Base-by-base conservation (phyloP, 2,329 filamentous ascomycete species). In the Colletotrichum horii region DNA sequence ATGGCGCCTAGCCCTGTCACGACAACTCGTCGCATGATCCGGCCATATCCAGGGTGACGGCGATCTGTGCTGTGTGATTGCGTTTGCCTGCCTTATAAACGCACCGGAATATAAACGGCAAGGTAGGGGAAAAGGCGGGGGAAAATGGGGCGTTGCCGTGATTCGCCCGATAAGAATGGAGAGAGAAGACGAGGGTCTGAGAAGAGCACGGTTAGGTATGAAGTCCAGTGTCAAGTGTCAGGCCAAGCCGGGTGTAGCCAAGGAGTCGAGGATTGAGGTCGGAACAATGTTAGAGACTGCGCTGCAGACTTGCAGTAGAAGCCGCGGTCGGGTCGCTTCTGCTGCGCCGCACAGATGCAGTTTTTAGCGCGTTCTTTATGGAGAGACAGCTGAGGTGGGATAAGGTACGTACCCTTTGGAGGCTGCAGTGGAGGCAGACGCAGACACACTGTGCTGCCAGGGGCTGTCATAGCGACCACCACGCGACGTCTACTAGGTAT, bases 1-100 rank as follows among this genome's bases (percentile, higher is more conserved):
- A 97, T 90, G 82, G 94, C 94, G 77, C 95, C 95, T 66, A 97
- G 88, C 81, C 95, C 95, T 69, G 95, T 97, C 82, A 97, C 93
- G 80, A 96, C 95, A 80, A 97, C 95, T 80, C 94, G 92, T 82
- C 92, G 90, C 89, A 92, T 92, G 78, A 80, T 84, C 79, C 74
- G 85, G 82, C 85, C 87, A 90, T 88, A 69, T 77, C 82, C 82
- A 62, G 67, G 67, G 38, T 56, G 30, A 52, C 38, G 16, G 30
- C 36, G 52, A 38, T 66, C 24, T 76, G 56, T 77, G 56, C n/a
- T 76, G 56, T 77, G 62, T 61, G 34, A 64, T 55, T 64, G 32
- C n/a, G 12, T 60, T 43, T 67, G 26, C 26, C 22, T 67, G 26
- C 26, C 22, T 60, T 66, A 62, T 24, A 28, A 34, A 58, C 66